Evolutionary conservation across 495 filamentous ascomycete genomes (phyloP).

Genomic region (Cercophora samala): DNA sequence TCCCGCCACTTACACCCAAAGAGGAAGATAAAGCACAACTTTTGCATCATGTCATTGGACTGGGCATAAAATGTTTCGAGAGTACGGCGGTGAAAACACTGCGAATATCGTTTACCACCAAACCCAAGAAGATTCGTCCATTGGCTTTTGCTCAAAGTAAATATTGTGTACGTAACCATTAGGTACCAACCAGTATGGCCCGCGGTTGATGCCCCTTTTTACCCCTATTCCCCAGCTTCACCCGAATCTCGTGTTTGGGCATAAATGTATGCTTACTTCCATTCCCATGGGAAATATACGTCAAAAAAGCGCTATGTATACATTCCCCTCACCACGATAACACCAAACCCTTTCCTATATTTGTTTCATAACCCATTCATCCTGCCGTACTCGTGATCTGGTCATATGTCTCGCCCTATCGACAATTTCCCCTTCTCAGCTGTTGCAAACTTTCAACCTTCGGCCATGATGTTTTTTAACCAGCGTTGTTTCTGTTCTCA

Average conservation of each 20-base stretch:
- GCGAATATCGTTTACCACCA: not conserved
- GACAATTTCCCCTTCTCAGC: not conserved
- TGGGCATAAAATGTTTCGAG: too few relatives aligned
- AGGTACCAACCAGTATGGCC: not conserved
- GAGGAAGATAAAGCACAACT: not conserved
- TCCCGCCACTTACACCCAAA: not conserved
- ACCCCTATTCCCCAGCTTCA: not conserved
- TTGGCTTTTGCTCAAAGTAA: not conserved
- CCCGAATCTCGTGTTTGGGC: not conserved
- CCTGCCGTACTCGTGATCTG: not conserved
- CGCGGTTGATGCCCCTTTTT: not conserved
- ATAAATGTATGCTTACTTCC: not conserved
- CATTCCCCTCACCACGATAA: not conserved
- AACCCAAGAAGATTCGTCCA: not conserved
- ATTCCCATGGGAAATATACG: not conserved
- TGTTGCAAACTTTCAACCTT: not conserved
- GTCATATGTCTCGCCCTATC: not conserved
- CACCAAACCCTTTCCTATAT: too few relatives aligned
- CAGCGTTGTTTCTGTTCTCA: slow-evolving; percentile 59
- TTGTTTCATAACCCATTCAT: not conserved
- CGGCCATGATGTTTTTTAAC: slow-evolving; percentile 33
- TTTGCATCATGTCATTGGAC: not conserved
- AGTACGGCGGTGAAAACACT: too few relatives aligned
- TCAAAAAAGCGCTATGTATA: not conserved
- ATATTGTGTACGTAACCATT: not conserved